A percentile compares a stretch with the other conserved stretches of the same genome.
Evolutionary conservation across 169 alveolate genomes (phyloP).

Genomic region (Eimeria falciformis): DNA sequence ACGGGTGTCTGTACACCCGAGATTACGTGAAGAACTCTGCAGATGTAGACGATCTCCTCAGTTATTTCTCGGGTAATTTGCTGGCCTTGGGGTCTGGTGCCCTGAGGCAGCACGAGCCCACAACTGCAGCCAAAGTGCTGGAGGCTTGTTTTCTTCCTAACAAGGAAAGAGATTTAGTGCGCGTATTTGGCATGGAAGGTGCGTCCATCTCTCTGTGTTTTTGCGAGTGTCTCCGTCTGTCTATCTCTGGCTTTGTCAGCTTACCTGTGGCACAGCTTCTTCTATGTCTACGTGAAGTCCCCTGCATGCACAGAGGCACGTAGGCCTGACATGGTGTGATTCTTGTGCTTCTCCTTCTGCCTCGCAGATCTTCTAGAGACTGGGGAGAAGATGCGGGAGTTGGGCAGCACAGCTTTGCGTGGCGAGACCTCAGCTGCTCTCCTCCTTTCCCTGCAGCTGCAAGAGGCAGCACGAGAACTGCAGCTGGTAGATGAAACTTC

Average conservation of each 20-base stretch:
- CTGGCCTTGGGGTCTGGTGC: not conserved
- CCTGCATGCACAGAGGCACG: not conserved
- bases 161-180: slow-evolving; percentile 45
- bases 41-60: slow-evolving; percentile 41
- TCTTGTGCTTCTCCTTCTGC: too few species aligned
- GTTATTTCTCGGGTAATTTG: not conserved
- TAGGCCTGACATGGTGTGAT: not conserved
- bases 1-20: slow-evolving; percentile 43
- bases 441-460: slow-evolving; percentile 55
- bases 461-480: slow-evolving; percentile 62
- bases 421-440: slow-evolving; percentile 28
- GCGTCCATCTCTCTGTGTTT: not conserved
- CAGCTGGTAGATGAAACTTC: slow-evolving; percentile 18
- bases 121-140: slow-evolving; percentile 39
- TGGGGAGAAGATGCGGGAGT: not conserved
- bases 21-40: not conserved
- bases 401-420: not conserved
- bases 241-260: not conserved
- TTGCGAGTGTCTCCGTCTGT: not conserved
- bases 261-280: not conserved
- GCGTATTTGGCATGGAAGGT: slow-evolving; percentile 44
- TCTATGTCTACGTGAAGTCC: too few species aligned
- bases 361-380: slow-evolving; percentile 15
- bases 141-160: slow-evolving; percentile 41
- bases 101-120: not conserved